Base-by-base conservation (phyloP, 2,329 filamentous ascomycete species). In the Neospermospora avenae region DNA sequence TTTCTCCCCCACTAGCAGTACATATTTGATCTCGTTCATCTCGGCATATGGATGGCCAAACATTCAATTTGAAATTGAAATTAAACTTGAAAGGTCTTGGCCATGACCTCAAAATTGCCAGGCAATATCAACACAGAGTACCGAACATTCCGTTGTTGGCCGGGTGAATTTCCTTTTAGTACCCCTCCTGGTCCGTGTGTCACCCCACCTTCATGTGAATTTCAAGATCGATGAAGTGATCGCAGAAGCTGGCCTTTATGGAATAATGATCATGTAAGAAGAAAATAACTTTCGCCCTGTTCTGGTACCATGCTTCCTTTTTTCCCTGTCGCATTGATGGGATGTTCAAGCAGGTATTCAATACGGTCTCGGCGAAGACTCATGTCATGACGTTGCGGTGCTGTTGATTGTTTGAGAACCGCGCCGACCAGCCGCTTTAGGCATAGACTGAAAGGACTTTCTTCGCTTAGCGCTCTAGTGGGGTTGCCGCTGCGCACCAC, bases 121-220 rank as follows among this genome's bases (percentile, higher is more conserved):
- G n/a, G n/a, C n/a, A n/a, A 51, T 46, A 28, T 5, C 44, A 51
- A 35, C 8, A 34, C 22, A 51, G 18, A 16, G 18, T 24, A 31
- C 10, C 34, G 48, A 35, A 37, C n/a, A 51, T 22, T 16, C 35
- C 11, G 14, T 35, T 51, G 48, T 51, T 51, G 48, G 22, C 48
- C 48, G 31, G 48, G 48, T 35, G 31, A 51, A 25, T 48, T 45
- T 18, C 10, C 39, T 18, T n/a, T 18, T 18, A n/a, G 14, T 20
- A 49, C 31, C 48, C 48, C 48, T 51, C 48, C 48, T 22, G 28
- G 28, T 51, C 28, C 24, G 48, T 51, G n/a, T 51, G n/a, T 24
- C 22, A 51, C 48, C 48, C 48, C 48, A 37, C 28, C 35, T 51
- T 37, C 48, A 51, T 51, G 48, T 51, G 48, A 51, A 8, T 22